phyloP scores from a whole-genome alignment of 495 filamentous ascomycete species.

The Xylaria flabelliformis region DNA sequence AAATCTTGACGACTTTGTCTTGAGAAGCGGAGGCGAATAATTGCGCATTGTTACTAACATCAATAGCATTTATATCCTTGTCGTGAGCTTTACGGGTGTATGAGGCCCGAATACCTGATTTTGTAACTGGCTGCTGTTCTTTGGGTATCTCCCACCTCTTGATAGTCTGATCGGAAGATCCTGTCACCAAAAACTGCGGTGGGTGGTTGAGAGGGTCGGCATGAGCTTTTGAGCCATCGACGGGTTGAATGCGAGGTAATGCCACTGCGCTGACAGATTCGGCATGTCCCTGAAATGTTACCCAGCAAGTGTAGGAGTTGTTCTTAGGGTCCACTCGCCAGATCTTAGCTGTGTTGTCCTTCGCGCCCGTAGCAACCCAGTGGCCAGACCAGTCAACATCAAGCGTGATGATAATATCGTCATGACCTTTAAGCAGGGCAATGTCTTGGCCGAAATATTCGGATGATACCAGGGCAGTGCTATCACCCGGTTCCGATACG shows the following conservation, averaged over 20 bases:
- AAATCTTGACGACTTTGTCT: constrained; percentile 96
- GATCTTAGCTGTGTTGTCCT: constrained; percentile 92
- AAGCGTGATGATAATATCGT: constrained; percentile 93
- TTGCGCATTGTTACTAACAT: constrained; percentile 69
- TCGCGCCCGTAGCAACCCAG: constrained; percentile 95
- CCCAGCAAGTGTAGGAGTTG: constrained; percentile 76
- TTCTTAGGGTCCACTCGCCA: constrained; percentile 85
- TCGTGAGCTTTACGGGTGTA: constrained; percentile 96
- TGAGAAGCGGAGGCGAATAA: constrained; percentile 95
- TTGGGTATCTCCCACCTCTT: constrained; percentile 82
- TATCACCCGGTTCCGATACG: constrained; percentile 43
- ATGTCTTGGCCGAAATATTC: constrained; percentile 88
- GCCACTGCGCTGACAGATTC: constrained; percentile 94
- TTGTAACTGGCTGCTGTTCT: constrained; percentile 48
- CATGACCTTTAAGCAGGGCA: constrained; percentile 82
- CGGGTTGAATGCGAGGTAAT: constrained; percentile 71
- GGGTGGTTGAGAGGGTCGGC: constrained; percentile 76
- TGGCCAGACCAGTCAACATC: constrained; percentile 95
- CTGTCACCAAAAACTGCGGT: constrained; percentile 83
- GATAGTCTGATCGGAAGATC: constrained; percentile 92
- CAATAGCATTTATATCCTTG: constrained; percentile 97
- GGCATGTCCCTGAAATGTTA: constrained; percentile 86
- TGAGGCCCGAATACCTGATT: constrained; percentile 59
- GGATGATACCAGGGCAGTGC: constrained; percentile 43
- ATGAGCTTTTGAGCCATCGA: constrained; percentile 66